A percentile compares a stretch with the other conserved stretches of the same genome.
phyloP scores from a whole-genome alignment of 2,329 filamentous ascomycete species.

The Lasiodiplodia theobromae region DNA sequence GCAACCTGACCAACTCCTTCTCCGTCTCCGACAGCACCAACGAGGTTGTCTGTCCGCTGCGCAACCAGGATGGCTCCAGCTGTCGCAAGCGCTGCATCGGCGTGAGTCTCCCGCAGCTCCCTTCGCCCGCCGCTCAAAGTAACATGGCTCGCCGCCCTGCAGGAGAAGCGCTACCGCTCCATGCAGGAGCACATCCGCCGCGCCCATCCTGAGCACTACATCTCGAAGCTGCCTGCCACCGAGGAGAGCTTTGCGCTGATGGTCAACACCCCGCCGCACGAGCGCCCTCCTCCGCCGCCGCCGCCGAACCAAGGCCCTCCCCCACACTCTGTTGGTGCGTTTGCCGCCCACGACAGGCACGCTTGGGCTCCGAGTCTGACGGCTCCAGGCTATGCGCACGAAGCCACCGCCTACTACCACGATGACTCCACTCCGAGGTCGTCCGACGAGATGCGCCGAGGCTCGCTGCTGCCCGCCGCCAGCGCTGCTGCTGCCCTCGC shows the following conservation, averaged over 20 bases:
- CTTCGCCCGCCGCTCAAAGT: conserved; percentile 33
- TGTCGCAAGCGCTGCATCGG: conserved; percentile 98
- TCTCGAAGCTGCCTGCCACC: conserved; percentile 95
- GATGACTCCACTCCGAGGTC: conserved; percentile 73
- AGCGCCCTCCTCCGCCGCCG: conserved; percentile 65
- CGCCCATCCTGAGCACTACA: conserved; percentile 96
- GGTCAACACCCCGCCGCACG: conserved; percentile 87
- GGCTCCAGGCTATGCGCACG: conserved; percentile 58
- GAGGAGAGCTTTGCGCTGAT: conserved; percentile 97
- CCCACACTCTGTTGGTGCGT: conserved; percentile 26
- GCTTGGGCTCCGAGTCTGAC: conserved; percentile 33
- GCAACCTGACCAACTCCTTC: conserved; percentile 86
- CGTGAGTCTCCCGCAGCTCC: conserved; percentile 69
- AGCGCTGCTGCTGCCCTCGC: conserved; percentile 87
- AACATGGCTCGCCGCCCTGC: conserved; percentile 44
- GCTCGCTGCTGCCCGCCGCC: conserved; percentile 70
- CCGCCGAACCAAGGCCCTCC: conserved; percentile 46
- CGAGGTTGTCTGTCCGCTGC: conserved; percentile 95
- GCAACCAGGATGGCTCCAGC: conserved; percentile 94
- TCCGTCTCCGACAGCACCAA: conserved; percentile 91
- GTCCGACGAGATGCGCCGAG: conserved; percentile 72
- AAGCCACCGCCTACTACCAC: conserved; percentile 71
- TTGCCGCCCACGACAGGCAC: conserved; percentile 28
- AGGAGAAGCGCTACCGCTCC: conserved; percentile 96
- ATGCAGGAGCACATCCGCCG: conserved; percentile 99